phyloP scores from a whole-genome alignment of 345 rosid species.

The Salix purpurea region DNA sequence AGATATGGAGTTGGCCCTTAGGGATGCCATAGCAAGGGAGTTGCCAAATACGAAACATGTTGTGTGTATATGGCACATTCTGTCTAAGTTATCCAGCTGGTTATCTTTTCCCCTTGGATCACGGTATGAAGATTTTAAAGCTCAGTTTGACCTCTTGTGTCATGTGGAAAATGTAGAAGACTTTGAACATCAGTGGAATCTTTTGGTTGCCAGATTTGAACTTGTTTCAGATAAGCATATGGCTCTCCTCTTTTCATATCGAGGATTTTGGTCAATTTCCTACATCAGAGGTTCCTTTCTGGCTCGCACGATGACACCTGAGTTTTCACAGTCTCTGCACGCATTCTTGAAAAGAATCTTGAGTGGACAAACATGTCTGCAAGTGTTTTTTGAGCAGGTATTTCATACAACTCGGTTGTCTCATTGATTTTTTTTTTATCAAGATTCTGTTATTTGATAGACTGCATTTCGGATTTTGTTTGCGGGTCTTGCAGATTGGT shows the following conservation, averaged over 20 bases:
- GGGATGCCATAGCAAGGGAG: slow-evolving; percentile 76
- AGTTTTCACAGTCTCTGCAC: slow-evolving; percentile 58
- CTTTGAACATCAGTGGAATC: slow-evolving; percentile 80
- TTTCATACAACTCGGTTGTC: background rate
- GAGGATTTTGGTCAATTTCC: slow-evolving; percentile 67
- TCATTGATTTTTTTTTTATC: background rate
- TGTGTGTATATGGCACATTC: slow-evolving; percentile 58
- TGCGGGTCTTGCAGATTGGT: slow-evolving; percentile 47
- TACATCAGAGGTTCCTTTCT: slow-evolving; percentile 59
- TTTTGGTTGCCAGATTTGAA: slow-evolving; percentile 63
- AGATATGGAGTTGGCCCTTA: slow-evolving; percentile 74
- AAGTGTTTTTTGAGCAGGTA: slow-evolving; percentile 80
- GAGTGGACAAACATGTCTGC: slow-evolving; percentile 60
- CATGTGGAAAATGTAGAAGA: slow-evolving; percentile 57
- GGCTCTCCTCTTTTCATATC: slow-evolving; percentile 57
- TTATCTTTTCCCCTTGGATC: slow-evolving; percentile 63
- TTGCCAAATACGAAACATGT: slow-evolving; percentile 71
- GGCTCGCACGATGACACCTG: slow-evolving; percentile 64
- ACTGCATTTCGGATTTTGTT: slow-evolving; percentile 10
- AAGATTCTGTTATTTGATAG: background rate
- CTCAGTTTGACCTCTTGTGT: slow-evolving; percentile 59
- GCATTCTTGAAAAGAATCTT: slow-evolving; percentile 54
- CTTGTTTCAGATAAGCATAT: slow-evolving; percentile 77
- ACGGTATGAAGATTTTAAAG: slow-evolving; percentile 67
- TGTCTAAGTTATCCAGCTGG: slow-evolving; percentile 86